phyloP scores from a whole-genome alignment of 495 filamentous ascomycete genomes.

The Melanomma pulvis-pyrius region DNA sequence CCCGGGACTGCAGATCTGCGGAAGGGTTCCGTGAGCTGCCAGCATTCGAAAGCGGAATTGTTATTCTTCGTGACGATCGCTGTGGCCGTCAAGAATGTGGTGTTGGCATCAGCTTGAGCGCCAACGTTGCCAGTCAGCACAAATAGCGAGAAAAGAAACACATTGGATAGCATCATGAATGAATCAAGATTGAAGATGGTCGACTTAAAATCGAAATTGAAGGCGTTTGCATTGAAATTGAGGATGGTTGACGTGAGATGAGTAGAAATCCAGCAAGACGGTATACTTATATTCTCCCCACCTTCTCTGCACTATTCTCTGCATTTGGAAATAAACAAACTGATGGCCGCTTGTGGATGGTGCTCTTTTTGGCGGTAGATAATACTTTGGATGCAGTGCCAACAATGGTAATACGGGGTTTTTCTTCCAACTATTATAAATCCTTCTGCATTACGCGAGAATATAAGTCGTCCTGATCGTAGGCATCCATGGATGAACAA shows the following conservation, averaged over 20 bases:
- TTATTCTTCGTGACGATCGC: conserved; percentile 29
- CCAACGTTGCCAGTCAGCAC: background rate
- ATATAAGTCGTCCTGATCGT: too few relatives aligned
- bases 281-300: background rate
- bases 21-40: conserved; percentile 25
- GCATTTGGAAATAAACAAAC: background rate
- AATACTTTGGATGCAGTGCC: background rate
- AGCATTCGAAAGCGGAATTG: conserved; percentile 31
- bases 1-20: conserved; percentile 19
- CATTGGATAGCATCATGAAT: conserved; percentile 2
- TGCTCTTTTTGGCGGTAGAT: background rate
- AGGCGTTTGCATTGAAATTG: too few relatives aligned
- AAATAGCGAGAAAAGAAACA: background rate
- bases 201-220: too few relatives aligned
- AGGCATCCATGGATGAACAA: too few relatives aligned
- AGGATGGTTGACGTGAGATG: too few relatives aligned
- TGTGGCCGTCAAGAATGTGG: conserved; percentile 20
- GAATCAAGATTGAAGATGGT: background rate
- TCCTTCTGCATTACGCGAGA: too few relatives aligned
- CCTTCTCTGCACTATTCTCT: background rate
- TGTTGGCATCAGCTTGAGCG: conserved; percentile 1
- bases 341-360: background rate
- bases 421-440: too few relatives aligned
- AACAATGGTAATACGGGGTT: too few relatives aligned
- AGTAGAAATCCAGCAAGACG: background rate